Evolutionary conservation across 352 stramenopile genomes (phyloP).

Genomic region (Phytophthora litchii): DNA sequence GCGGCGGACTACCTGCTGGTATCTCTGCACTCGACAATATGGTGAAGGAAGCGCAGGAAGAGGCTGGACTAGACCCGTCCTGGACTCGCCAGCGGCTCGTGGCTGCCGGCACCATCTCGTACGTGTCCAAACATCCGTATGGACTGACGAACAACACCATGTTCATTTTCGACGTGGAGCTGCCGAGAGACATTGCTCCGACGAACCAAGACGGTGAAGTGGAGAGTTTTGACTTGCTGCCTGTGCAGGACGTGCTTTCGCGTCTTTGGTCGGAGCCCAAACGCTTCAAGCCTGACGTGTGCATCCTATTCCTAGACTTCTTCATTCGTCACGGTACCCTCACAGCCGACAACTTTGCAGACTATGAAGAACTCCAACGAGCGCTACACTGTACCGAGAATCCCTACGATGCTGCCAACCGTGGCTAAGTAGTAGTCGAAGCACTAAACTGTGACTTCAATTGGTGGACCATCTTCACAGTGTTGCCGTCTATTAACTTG

Average conservation of each 20-base stretch:
- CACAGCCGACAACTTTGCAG: constrained; percentile 57
- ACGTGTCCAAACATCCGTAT: constrained; percentile 56
- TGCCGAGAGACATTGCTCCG: constrained; percentile 43
- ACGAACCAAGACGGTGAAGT: constrained; percentile 68
- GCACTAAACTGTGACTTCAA: constrained; percentile 18
- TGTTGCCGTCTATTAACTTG: too few relatives aligned
- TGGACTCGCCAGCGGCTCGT: constrained; percentile 46
- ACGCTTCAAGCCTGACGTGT: constrained; percentile 77
- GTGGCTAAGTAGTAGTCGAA: background rate
- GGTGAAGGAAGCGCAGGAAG: constrained; percentile 72
- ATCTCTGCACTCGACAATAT: constrained; percentile 72
- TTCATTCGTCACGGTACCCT: constrained; percentile 65
- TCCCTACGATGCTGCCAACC: constrained; percentile 38
- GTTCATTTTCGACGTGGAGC: constrained; percentile 70
- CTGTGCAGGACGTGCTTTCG: constrained; percentile 41
- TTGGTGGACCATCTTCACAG: constrained; percentile 1
- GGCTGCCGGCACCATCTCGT: constrained; percentile 57
- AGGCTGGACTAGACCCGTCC: constrained; percentile 49
- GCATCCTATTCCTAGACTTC: constrained; percentile 72
- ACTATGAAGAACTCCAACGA: constrained; percentile 52
- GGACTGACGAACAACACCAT: constrained; percentile 75
- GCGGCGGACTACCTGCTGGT: constrained; percentile 54
- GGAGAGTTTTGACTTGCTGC: constrained; percentile 62
- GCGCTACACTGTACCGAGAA: constrained; percentile 32
- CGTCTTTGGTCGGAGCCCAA: constrained; percentile 51